Percentiles rank a stretch among this genome's conserved stretches.
Evolutionary conservation across 345 rosid genomes (phyloP).

Genomic region (Rhodamnia rubescens): DNA sequence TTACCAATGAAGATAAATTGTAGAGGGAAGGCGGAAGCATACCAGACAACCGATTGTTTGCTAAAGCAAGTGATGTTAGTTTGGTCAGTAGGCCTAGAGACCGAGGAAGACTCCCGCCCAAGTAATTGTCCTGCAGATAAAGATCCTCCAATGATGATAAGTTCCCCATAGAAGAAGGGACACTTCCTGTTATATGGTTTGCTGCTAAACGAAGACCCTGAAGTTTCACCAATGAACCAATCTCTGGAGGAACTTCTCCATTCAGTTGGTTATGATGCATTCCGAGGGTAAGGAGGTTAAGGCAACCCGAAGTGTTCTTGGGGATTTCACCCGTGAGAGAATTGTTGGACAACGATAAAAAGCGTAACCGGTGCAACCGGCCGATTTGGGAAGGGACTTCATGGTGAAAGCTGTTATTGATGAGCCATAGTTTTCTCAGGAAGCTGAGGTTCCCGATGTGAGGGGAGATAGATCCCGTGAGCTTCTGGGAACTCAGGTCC

Average conservation of each 20-base stretch:
- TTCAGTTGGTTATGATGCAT: background rate
- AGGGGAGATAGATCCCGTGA: conserved; percentile 1
- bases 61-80: too few species aligned
- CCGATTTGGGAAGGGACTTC: conserved; percentile 2
- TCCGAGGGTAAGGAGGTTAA: background rate
- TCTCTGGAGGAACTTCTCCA: conserved; percentile 9
- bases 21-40: too few species aligned
- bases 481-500: background rate
- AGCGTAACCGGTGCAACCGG: conserved; percentile 2
- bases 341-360: background rate
- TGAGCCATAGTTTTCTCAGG: background rate
- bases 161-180: conserved; percentile 16
- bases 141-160: conserved; percentile 1
- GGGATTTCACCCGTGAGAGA: conserved; percentile 11
- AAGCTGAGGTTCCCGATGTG: background rate
- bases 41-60: too few species aligned
- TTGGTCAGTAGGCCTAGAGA: too few species aligned
- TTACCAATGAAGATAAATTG: too few species aligned
- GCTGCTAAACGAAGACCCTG: background rate
- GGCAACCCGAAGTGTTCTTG: conserved; percentile 4
- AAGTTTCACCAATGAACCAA: conserved; percentile 7
- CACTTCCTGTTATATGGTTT: conserved; percentile 12
- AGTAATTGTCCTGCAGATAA: too few species aligned
- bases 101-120: too few species aligned
- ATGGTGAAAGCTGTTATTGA: background rate